Base-by-base conservation (phyloP, 2,329 filamentous ascomycete species). In the Trichoderma sp. region DNA sequence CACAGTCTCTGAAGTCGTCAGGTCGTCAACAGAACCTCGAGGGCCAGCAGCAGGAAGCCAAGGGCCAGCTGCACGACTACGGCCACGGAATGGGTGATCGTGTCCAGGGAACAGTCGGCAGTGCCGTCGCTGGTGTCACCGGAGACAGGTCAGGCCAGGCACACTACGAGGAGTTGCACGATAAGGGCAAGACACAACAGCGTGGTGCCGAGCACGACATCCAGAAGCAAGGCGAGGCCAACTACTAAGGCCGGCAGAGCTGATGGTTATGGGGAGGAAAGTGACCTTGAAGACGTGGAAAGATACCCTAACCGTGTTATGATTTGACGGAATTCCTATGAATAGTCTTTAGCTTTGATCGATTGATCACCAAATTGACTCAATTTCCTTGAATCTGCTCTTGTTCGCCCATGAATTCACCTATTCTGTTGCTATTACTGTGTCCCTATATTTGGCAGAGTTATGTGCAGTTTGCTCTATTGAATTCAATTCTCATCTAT, bases 151-250 rank as follows among this genome's bases (percentile, higher is more conserved):
- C 84, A 32, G 88, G 89, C 72, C 86, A 95, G 85, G 80, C 84
- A 62, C 88, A 89, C 79, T 92, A 90, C 78, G 85, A 92, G 80
- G 80, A 86, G 75, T 84, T 92, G 81, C 94, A 96, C 78, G 94
- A 96, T 77, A 83, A 88, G 74, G 95, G 94, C 74, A 97, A 96
- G 90, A 93, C 92, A 23, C 86, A 89, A 78, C 92, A 97, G 87
- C 88, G 94, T 23, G 92, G 94, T 64, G 94, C 91, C 1, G 94
- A 97, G 87, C 84, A 87, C 47, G 94, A 97, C 78, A 86, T 97
- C 71, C 84, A 92, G 81, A 95, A 93, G 88, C 85, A 93, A 85
- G 88, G 85, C 0, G 86, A 88, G 74, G 84, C 85, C 57, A 78
- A 79, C 59, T 73, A 73, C 28, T 71, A 63, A 59, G 36, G 26